Evolutionary conservation across 2,329 filamentous ascomycete species (phyloP), one percentile per base, ranked within the genome.

Genomic region (Massarina eburnea): DNA sequence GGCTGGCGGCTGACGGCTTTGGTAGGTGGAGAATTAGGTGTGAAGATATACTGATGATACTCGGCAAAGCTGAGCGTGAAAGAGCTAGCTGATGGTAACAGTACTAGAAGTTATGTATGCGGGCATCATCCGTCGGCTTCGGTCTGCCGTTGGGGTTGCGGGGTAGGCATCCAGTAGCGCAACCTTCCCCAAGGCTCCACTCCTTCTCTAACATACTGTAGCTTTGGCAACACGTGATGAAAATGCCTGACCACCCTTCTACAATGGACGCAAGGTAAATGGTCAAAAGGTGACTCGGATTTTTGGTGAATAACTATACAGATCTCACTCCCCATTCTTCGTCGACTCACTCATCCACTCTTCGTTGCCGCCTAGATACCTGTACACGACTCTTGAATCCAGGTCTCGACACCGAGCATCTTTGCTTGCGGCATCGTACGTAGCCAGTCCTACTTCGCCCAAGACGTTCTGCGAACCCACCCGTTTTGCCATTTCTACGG

Each of bases 341-440:
- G 12, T 30, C 27, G n/a, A 14, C 39, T 52, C 49, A 2, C 37
- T 29, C 48, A 59, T 56, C 79, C 79, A 81, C 15, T 79, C 68
- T 58, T 82, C 79, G 22, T 72, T 61, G 0, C 79, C 78, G 2
- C 78, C 79, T 21, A 83, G 57, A 62, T 77, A 81, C 35, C 80
- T 69, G 67, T 78, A 83, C 2, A 83, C 75, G 15, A 83, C 79
- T 44, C 79, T 73, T 18, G 78, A 82, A 57, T 84, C 80, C 48
- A 80, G 60, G 48, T 78, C 79, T 46, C 64, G 74, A 66, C 78
- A 83, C 9, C 70, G 67, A 12, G 71, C 62, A 60, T 82, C 79
- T 41, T 74, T 71, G 42, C 74, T 76, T 2, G 80, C 78, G 8
- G 68, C 74, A 15, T 74, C 70, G 62, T 83, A 84, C 4, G 76